Conservation (phyloP, 192 early-diverging fungal species). For the Coemansia sp. region DNA sequence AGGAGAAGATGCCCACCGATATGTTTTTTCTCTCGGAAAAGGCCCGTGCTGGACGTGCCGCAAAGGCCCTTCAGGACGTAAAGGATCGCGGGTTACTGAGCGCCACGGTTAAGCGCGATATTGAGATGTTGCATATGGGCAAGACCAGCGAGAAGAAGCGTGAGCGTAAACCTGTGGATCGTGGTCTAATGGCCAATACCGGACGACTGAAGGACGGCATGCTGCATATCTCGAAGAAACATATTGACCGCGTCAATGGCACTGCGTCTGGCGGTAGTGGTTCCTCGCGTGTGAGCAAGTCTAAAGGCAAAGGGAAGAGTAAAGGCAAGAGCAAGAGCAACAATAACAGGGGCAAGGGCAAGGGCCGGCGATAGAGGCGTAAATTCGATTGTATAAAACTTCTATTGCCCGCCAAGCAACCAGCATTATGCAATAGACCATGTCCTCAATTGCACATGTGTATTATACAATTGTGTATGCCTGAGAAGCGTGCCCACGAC, state of each 20-base stretch:
- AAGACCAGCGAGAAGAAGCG: conserved; percentile 16
- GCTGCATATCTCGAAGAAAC: conserved; percentile 38
- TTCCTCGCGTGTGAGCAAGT: conserved; percentile 17
- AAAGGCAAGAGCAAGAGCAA: conserved; percentile 4
- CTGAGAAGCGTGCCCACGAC: background rate
- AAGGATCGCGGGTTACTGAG: conserved; percentile 41
- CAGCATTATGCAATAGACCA: conserved; percentile 1
- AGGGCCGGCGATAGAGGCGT: conserved; percentile 9
- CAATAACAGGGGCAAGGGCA: conserved; percentile 6
- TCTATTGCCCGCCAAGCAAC: background rate
- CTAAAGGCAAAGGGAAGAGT: conserved; percentile 9
- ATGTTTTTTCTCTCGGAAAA: conserved; percentile 24
- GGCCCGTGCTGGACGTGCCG: conserved; percentile 18
- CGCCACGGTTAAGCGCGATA: conserved; percentile 30
- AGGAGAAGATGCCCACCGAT: conserved; percentile 40
- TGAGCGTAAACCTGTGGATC: conserved; percentile 9
- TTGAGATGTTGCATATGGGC: conserved; percentile 34
- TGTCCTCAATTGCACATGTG: background rate
- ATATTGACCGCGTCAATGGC: conserved; percentile 44
- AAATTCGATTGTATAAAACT: background rate
- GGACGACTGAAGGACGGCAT: conserved; percentile 46
- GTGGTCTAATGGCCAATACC: conserved; percentile 28
- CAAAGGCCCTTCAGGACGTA: conserved; percentile 35
- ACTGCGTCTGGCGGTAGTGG: background rate
- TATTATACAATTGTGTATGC: conserved; percentile 12